Conservation (phyloP, 768 basidiomycete genomes). For the Amanita thiersii region DNA sequence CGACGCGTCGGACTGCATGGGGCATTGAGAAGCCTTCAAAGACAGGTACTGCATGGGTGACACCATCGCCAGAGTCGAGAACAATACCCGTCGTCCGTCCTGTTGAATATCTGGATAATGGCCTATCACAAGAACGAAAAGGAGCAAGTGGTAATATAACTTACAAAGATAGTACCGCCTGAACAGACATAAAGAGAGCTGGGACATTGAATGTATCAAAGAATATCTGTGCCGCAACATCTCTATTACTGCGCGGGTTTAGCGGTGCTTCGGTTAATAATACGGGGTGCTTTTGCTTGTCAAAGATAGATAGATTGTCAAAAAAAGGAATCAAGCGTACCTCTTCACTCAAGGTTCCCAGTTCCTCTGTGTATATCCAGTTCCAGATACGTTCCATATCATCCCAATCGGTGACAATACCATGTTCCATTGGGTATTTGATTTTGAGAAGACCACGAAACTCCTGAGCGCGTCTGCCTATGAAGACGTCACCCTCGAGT, state of each 20-base stretch:
- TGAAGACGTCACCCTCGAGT: constrained; percentile 93
- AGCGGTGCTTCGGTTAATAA: constrained; percentile 95
- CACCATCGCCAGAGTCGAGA: constrained; percentile 96
- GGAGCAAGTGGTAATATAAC: constrained; percentile 19
- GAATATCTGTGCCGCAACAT: constrained; percentile 96
- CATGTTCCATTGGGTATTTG: constrained; percentile 99
- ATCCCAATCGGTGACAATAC: constrained; percentile 99
- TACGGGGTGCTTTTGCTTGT: constrained; percentile 78
- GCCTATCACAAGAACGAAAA: neutral
- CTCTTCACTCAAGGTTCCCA: constrained; percentile 95
- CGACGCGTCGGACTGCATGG: constrained; percentile 92
- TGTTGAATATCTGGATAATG: constrained; percentile 75
- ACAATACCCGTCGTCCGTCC: constrained; percentile 99
- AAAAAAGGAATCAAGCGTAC: constrained; percentile 31
- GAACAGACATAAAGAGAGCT: constrained; percentile 92
- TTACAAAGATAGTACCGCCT: constrained; percentile 93
- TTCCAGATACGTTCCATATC: constrained; percentile 99
- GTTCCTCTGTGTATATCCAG: constrained; percentile 94
- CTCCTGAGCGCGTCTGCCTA: constrained; percentile 92
- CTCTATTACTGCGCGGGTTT: constrained; percentile 94
- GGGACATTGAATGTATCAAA: constrained; percentile 99
- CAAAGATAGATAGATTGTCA: constrained; percentile 13
- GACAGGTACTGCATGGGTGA: constrained; percentile 97
- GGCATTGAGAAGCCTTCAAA: constrained; percentile 99
- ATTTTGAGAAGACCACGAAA: constrained; percentile 93